Conservation (phyloP, 164 flowering plant genomes). For the Sextonia rubra region DNA sequence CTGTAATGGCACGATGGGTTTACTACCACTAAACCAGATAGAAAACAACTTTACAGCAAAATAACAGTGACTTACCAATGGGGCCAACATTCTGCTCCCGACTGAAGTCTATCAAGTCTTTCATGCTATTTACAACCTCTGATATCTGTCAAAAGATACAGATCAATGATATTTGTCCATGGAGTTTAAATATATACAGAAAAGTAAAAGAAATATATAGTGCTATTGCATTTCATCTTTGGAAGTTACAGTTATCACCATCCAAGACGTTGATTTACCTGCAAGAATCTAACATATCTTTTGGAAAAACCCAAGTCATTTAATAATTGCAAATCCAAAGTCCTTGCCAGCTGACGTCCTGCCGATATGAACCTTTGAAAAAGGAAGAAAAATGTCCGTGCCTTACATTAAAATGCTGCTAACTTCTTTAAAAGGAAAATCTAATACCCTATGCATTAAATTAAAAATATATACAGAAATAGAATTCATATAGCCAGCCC, state of each 20-base stretch:
- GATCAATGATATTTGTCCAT: neutral
- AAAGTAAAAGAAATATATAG: no score
- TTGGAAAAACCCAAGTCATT: constrained; percentile 97
- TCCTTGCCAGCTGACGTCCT: constrained; percentile 82
- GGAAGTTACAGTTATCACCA: no score
- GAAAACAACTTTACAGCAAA: no score
- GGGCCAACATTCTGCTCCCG: constrained; percentile 72
- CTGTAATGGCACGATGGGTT: no score
- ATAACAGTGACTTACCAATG: constrained; percentile 45
- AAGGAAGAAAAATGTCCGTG: neutral
- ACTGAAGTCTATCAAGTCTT: constrained; percentile 81
- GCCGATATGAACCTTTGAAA: constrained; percentile 68
- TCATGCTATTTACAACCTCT: constrained; percentile 94
- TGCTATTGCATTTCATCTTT: no score
- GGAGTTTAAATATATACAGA: no score
- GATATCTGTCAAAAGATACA: constrained; percentile 57
- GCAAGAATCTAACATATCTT: constrained; percentile 92
- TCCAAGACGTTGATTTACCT: constrained; percentile 35
- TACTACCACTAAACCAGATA: no score
- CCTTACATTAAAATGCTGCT: no score
- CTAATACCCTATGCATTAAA: no score
- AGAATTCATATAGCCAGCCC: no score
- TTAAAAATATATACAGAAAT: no score
- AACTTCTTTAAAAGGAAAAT: no score
- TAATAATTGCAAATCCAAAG: constrained; percentile 76